These are phyloP conservation scores for Mycena sanguinolenta DNA, from an alignment of 768 basidiomycete species.

Conservation along the genomic window DNA sequence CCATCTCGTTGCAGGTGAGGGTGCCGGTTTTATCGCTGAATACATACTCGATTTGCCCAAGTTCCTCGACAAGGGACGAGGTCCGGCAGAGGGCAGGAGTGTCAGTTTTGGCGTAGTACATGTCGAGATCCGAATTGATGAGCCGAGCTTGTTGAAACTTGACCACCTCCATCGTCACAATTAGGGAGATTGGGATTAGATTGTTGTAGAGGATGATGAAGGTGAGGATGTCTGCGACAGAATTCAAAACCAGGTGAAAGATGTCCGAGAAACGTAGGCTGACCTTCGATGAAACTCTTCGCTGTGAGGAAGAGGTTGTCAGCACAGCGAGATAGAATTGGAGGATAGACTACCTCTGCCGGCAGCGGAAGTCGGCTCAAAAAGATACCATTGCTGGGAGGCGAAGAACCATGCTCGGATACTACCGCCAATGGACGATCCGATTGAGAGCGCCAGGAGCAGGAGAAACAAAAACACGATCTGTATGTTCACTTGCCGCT, in stretches of 20 bases:
- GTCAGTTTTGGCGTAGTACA: conserved; percentile 96
- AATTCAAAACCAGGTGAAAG: conserved; percentile 36
- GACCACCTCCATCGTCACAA: conserved; percentile 99
- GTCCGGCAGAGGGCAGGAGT: conserved; percentile 98
- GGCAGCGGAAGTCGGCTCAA: conserved; percentile 69
- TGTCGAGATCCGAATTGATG: conserved; percentile 98
- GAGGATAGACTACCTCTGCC: conserved; percentile 67
- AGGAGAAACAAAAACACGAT: conserved; percentile 95
- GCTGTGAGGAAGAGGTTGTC: conserved; percentile 57
- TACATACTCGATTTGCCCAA: conserved; percentile 97
- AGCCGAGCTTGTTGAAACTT: conserved; percentile 98
- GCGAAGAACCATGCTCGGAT: conserved; percentile 94
- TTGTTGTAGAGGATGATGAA: conserved; percentile 99
- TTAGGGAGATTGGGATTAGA: conserved; percentile 97
- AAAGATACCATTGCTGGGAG: conserved; percentile 90
- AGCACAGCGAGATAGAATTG: conserved; percentile 14
- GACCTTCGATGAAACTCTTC: conserved; percentile 88
- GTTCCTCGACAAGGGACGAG: conserved; percentile 96
- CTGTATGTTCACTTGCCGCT: conserved; percentile 95
- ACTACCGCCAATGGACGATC: conserved; percentile 92
- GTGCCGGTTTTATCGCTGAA: conserved; percentile 98
- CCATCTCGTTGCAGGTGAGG: conserved; percentile 98
- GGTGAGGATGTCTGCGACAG: conserved; percentile 87
- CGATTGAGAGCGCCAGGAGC: conserved; percentile 88
- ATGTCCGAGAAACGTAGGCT: conserved; percentile 49